Evolutionary conservation across 2,329 filamentous ascomycete genomes (phyloP), one percentile per base, ranked within the genome.

Genomic region (Stromatinia cepivora): DNA sequence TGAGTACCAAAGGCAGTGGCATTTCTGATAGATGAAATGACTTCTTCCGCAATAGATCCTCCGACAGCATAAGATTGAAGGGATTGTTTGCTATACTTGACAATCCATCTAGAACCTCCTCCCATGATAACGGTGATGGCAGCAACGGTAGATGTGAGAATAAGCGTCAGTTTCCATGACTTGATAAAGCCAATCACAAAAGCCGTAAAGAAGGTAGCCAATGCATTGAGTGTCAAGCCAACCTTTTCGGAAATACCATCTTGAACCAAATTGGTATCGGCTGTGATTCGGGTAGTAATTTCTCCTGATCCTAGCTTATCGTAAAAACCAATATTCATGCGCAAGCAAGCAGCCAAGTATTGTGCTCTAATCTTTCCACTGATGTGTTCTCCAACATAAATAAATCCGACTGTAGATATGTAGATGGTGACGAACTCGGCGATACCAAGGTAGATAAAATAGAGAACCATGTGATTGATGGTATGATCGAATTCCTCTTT

Each of bases 231-330:
- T 0, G 92, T 93, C 72, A 97, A 81, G 20, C 88, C 89, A 57
- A 97, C 86, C 82, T 97, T 97, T 79, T 97, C 92, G 0, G 92
- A 96, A 58, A 99, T 93, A 69, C 93, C 94, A 74, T 97, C 94
- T 79, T 97, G 94, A 68, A 98, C 90, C 66, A 97, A 83, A 76
- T 97, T 97, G 57, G 93, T 97, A 79, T 98, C 94, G 15, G 94
- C 90, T 0, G 94, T 98, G 75, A 97, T 97, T 72, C 94, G 90
- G 1, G 94, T 97, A 0, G 94, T 97, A 71, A 98, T 92, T 80
- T 97, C 95, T 70, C 94, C 94, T 46, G 93, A 91, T 65, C 94
- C 94, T 20, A 97, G 85, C 77, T 95, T 95, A 80, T 98, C 95
- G 80, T 96, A 97, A 80, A 92, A 97, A 58, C 88, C 93, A 78